Evolutionary conservation across 306 rosid genomes (phyloP).

Genomic region (Inga leiocalycina): DNA sequence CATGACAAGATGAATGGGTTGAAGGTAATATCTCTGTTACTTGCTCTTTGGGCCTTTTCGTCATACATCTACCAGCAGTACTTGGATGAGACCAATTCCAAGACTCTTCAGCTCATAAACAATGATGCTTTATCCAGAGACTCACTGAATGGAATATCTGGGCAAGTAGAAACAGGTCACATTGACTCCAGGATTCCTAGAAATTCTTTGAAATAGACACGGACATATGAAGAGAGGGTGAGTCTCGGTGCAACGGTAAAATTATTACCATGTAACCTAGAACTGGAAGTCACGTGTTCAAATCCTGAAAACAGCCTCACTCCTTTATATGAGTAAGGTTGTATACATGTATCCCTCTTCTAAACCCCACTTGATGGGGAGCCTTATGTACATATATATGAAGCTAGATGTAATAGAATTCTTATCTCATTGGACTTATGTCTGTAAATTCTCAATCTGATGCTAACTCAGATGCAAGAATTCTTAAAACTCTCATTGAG

Average conservation of each 20-base stretch:
- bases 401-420: neutral
- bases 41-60: constrained; percentile 53
- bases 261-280: too few relatives aligned
- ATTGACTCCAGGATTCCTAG: neutral
- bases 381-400: too few relatives aligned
- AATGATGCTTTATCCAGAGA: neutral
- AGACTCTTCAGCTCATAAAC: neutral
- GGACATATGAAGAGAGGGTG: neutral
- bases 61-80: constrained; percentile 54
- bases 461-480: neutral
- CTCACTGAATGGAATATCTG: neutral
- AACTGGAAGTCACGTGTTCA: too few relatives aligned
- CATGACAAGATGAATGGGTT: constrained; percentile 50
- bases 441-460: neutral
- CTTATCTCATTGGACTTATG: neutral
- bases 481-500: neutral
- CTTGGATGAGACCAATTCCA: constrained; percentile 29
- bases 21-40: constrained; percentile 46
- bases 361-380: too few relatives aligned
- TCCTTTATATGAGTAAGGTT: too few relatives aligned
- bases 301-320: too few relatives aligned
- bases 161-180: neutral
- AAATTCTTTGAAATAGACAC: neutral
- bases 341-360: too few relatives aligned
- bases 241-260: too few relatives aligned